Evolutionary conservation across 148 eudicot genomes (phyloP), one percentile per base, ranked within the genome.

Genomic region (Hydrangea macrophylla): DNA sequence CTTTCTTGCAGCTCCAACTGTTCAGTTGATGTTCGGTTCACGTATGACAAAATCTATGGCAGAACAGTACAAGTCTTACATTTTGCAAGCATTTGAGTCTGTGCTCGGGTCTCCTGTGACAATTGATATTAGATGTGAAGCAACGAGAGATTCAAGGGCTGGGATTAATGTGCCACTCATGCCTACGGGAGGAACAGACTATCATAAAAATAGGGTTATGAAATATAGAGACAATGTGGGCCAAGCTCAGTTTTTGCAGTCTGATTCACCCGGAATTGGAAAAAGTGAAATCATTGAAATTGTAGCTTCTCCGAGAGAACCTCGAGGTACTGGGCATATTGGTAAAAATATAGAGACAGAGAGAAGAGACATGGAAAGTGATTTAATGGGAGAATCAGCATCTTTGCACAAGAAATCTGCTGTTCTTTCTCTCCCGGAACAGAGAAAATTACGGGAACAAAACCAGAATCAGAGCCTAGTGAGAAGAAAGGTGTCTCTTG

Each of bases 401-500:
- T 33, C 55, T 35, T 68, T 75, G 9, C 64, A 54, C 55, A 82
- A 75, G 44, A 74, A 37, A 67, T 67, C 81, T 13, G 36, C 70
- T 48, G 59, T 51, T 31, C 60, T 72, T 60, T 65, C 82, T 61
- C 54, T 79, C 35, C 56, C 84, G 24, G 83, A 80, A 64, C 62
- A 40, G 58, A 78, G 81, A 69, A 76, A 68, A 26, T 48, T 71
- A 62, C 81, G 78, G 51, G 88, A 83, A 44, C 76, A 40, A 69
- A 84, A 83, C 62, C 85, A 77, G 74, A 82, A 82, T 71, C 72
- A 83, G 75, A 88, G 96, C 71, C 66, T 93, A 60, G 96, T 90
- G 44, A 84, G 81, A 66, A 64, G 95, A 59, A 90, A 86, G 79
- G 98, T 93, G 54, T 90, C 98, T 11, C 96, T 93, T 73, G 98